Evolutionary conservation across 345 rosid species (phyloP).

Genomic region (Sonneratia alba): DNA sequence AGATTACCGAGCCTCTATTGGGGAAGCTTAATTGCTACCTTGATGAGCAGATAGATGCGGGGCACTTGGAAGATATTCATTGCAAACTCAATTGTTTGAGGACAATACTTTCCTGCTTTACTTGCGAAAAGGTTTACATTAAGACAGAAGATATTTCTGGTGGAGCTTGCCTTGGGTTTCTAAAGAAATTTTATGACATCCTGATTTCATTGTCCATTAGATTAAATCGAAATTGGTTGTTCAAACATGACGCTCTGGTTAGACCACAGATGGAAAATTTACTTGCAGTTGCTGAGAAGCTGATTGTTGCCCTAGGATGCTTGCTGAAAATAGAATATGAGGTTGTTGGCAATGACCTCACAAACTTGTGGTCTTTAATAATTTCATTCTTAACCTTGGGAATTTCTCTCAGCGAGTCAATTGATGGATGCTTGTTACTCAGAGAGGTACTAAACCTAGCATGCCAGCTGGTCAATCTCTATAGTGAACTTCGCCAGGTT

Average conservation of each 20-base stretch:
- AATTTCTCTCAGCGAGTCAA: slow-evolving; percentile 25
- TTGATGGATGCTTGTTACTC: slow-evolving; percentile 27
- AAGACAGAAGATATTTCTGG: slow-evolving; percentile 70
- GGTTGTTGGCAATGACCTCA: slow-evolving; percentile 56
- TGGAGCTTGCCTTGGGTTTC: slow-evolving; percentile 66
- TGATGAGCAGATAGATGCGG: slow-evolving; percentile 28
- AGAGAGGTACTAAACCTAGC: slow-evolving; percentile 41
- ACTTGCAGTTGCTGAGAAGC: slow-evolving; percentile 47
- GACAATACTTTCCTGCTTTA: slow-evolving; percentile 41
- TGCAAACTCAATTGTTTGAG: slow-evolving; percentile 47
- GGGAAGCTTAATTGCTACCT: slow-evolving; percentile 39
- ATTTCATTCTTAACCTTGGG: slow-evolving; percentile 47
- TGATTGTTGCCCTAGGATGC: slow-evolving; percentile 43
- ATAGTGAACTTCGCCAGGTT: slow-evolving; percentile 90
- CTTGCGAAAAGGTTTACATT: slow-evolving; percentile 41
- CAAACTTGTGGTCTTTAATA: slow-evolving; percentile 53
- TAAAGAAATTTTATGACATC: slow-evolving; percentile 44
- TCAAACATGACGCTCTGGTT: slow-evolving; percentile 19
- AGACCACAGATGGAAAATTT: slow-evolving; percentile 24
- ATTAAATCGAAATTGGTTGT: slow-evolving; percentile 18
- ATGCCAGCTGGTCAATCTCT: slow-evolving; percentile 65
- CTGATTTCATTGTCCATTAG: slow-evolving; percentile 42
- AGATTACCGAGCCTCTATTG: slow-evolving; percentile 72
- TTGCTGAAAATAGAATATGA: slow-evolving; percentile 72
- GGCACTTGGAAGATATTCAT: slow-evolving; percentile 30